These are phyloP conservation scores for Candida pseudoviswanathii DNA, from an alignment of 1,139 yeast genomes.

Conservation along the genomic window DNA sequence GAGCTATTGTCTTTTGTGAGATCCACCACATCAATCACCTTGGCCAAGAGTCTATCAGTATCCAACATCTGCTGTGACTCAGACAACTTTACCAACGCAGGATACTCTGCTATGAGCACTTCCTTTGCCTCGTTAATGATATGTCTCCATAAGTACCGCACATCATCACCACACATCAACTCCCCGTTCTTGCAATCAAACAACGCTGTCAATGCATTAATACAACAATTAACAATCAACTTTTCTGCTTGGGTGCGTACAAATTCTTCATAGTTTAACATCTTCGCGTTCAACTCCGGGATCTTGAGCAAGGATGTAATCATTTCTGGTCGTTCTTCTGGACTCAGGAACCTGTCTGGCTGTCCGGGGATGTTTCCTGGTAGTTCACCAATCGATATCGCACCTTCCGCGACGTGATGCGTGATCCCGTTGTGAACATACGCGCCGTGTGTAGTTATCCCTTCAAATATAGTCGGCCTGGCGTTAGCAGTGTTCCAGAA, in stretches of 20 bases:
- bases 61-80: constrained; percentile 42
- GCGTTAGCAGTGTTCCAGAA: constrained; percentile 51
- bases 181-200: constrained; percentile 76
- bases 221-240: constrained; percentile 70
- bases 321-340: constrained; percentile 27
- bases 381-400: constrained; percentile 43
- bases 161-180: constrained; percentile 41
- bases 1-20: constrained; percentile 63
- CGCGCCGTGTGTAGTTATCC: constrained; percentile 84
- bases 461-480: constrained; percentile 67
- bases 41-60: constrained; percentile 43
- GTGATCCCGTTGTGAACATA: constrained; percentile 43
- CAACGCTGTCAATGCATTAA: constrained; percentile 74
- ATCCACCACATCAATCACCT: constrained; percentile 50
- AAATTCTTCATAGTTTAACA: constrained; percentile 55
- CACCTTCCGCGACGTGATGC: constrained; percentile 73
- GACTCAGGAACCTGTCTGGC: constrained; percentile 2
- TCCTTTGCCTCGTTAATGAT: constrained; percentile 51
- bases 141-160: constrained; percentile 32
- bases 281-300: constrained; percentile 42
- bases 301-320: constrained; percentile 33
- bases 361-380: constrained; percentile 14
- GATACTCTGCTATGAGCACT: constrained; percentile 41
- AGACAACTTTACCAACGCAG: constrained; percentile 20
- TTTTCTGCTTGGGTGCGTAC: constrained; percentile 71